Evolutionary conservation across 1,139 yeast genomes (phyloP).

Genomic region (Spathaspora sp.): DNA sequence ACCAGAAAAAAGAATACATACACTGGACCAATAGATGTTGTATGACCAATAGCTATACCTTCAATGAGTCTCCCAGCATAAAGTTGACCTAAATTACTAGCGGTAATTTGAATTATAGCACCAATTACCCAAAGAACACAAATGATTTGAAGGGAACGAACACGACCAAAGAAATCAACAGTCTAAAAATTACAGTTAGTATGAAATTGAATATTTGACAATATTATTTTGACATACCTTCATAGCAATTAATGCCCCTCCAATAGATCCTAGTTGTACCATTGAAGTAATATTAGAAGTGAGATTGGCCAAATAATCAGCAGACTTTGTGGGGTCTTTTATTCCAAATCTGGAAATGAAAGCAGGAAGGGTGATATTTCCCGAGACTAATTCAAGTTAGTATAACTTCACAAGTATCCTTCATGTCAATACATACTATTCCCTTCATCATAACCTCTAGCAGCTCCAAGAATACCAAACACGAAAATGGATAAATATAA

Average conservation of each 20-base stretch:
- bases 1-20: constrained; percentile 4
- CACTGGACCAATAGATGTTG: constrained; percentile 57
- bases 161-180: constrained; percentile 56
- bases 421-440: constrained; percentile 17
- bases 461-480: constrained; percentile 59
- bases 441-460: constrained; percentile 66
- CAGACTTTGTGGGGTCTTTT: constrained; percentile 35
- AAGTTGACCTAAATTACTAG: constrained; percentile 45
- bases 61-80: constrained; percentile 56
- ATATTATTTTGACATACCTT: constrained; percentile 6
- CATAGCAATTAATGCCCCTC: constrained; percentile 51
- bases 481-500: constrained; percentile 49
- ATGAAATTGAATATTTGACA: not conserved
- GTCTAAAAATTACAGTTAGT: constrained; percentile 24
- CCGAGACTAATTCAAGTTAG: constrained; percentile 10
- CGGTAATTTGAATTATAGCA: constrained; percentile 49
- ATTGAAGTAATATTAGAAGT: constrained; percentile 58
- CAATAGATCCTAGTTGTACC: constrained; percentile 64
- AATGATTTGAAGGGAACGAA: constrained; percentile 49
- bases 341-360: constrained; percentile 49
- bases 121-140: constrained; percentile 47
- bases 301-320: constrained; percentile 40
- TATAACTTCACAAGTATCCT: not conserved
- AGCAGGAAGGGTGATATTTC: constrained; percentile 20
- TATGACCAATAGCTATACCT: constrained; percentile 57